Base-by-base conservation (phyloP, 73 alveolate genomes). In the Stentor coeruleus region DNA sequence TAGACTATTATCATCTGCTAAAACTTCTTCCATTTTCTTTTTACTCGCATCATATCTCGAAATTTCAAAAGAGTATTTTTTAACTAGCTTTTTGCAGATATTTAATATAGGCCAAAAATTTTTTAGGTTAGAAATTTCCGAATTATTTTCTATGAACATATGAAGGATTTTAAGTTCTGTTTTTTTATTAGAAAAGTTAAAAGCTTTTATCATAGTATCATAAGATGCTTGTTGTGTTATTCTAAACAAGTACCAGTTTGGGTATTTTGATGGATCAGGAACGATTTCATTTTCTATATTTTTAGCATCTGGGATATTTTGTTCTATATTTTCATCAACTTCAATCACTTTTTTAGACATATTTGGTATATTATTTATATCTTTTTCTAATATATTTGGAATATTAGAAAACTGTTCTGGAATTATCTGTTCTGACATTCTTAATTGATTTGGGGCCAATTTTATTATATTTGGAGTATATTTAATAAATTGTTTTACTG, bases 11-110 rank as follows among this genome's bases (percentile, higher is more conserved):
- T 66, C 33, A 0, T 1, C 0, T 11, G 0, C 11, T 33, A 66
- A 20, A 20, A 40, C 79, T 28, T 66, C 79, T 66, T 66, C 33
- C 1, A 66, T 66, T 1, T 20, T 66, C 79, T 28, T 11, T 20
- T 66, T 33, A 11, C 79, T 66, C 0, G 79, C 79, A 28, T 66
- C 40, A 15, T 66, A 20, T 66, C 79, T 66, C 0, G 79, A 20
- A 33, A 66, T 66, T 66, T 66, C 33, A 31, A 20, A 31, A 26
- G n/a, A 20, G 2, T 26, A 66, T 11, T 20, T 33, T 26, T 20
- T 15, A 11, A 66, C n/a, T 11, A 66, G 79, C 49, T 2, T 33
- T 20, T 66, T 20, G 0, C 49, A 28, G n/a, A 66, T 28, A 0
- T 66, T 31, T 11, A 66, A 20, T 28, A 66, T 66, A 0, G 79